A percentile compares a stretch with the other conserved stretches of the same genome.
These are phyloP conservation scores for Blastobotrys chiropterorum DNA, from an alignment of 805 yeast species.

Conservation along the genomic window DNA sequence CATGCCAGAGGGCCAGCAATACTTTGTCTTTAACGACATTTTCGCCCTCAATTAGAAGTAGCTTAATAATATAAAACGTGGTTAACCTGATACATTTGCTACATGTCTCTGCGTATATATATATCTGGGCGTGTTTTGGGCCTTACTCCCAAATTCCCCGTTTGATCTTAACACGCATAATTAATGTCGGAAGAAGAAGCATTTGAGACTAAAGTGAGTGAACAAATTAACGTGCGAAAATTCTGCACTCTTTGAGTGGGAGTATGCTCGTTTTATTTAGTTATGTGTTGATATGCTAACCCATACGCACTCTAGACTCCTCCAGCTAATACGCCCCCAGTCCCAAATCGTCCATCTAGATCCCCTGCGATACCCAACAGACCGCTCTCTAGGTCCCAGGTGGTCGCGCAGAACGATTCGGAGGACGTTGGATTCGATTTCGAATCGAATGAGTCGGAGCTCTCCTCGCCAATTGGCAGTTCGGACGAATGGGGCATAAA, in stretches of 20 bases:
- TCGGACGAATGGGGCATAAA: not conserved
- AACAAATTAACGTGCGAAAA: too few species aligned
- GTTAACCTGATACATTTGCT: not conserved
- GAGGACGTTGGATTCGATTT: not conserved
- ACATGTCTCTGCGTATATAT: not conserved
- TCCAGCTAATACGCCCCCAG: not conserved
- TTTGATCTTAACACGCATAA: not conserved
- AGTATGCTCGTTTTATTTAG: too few species aligned
- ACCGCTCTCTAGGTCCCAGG: not conserved
- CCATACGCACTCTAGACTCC: too few species aligned
- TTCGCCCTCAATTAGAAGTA: slow-evolving; percentile 70
- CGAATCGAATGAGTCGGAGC: not conserved
- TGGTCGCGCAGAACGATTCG: not conserved
- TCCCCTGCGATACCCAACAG: not conserved
- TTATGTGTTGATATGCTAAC: not conserved
- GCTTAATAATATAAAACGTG: not conserved
- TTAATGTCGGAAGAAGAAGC: not conserved
- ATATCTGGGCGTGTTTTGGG: too few species aligned
- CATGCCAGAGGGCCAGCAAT: slow-evolving; percentile 85
- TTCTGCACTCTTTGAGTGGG: too few species aligned
- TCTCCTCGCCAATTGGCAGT: not conserved
- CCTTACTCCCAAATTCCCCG: not conserved
- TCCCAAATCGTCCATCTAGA: not conserved
- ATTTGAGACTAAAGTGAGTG: not conserved
- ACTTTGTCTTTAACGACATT: slow-evolving; percentile 93